Conservation (phyloP, 1,284 basidiomycete genomes). For the Coniferiporia weirii region DNA sequence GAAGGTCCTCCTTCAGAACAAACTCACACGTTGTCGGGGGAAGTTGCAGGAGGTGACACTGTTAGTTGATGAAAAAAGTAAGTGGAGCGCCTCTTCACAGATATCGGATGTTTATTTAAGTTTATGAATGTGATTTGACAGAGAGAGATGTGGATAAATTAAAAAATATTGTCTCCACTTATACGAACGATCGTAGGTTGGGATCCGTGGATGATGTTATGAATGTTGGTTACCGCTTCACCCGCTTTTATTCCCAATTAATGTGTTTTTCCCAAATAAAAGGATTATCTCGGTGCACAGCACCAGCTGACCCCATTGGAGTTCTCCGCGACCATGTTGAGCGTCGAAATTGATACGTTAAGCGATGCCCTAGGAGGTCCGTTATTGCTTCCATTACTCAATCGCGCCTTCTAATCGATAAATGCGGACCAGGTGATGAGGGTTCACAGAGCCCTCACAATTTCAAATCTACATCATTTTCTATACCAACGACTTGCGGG, state of each 20-base stretch:
- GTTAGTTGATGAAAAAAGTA: conserved; percentile 57
- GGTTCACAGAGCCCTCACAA: conserved; percentile 66
- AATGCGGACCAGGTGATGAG: conserved; percentile 52
- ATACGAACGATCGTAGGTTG: conserved; percentile 46
- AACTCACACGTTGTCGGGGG: conserved; percentile 50
- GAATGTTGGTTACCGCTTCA: conserved; percentile 42
- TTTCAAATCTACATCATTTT: conserved; percentile 80
- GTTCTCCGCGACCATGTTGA: conserved; percentile 49
- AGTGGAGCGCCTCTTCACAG: conserved; percentile 23
- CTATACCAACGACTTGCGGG: conserved; percentile 74
- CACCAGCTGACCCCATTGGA: conserved; percentile 56
- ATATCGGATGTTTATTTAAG: conserved; percentile 1
- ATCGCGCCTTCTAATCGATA: not conserved
- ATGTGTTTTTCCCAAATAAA: conserved; percentile 11
- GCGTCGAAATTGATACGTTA: conserved; percentile 59
- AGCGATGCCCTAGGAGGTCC: conserved; percentile 58
- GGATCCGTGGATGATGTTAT: conserved; percentile 61
- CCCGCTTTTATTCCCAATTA: conserved; percentile 14
- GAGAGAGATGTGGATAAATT: conserved; percentile 56
- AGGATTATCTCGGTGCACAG: conserved; percentile 62
- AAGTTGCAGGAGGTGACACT: conserved; percentile 58
- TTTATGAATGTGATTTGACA: conserved; percentile 26
- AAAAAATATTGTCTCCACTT: conserved; percentile 43
- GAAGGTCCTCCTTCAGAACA: conserved; percentile 75
- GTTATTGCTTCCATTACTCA: conserved; percentile 20